These are phyloP conservation scores for Andrographis paniculata DNA, from an alignment of 305 asterid genomes.

Conservation along the genomic window DNA sequence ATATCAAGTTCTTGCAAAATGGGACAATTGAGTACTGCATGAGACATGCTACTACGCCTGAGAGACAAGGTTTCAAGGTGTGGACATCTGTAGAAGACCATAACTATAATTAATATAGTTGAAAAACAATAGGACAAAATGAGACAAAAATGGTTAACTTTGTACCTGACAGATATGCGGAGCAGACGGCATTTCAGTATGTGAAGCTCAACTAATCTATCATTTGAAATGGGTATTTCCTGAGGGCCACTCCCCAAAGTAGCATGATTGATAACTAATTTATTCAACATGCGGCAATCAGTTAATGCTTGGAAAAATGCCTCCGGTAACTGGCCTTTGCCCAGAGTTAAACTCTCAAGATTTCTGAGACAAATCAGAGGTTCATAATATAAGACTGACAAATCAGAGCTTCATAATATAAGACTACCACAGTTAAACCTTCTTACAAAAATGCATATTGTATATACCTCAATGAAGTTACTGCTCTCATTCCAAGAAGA, in stretches of 20 bases:
- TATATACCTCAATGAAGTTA: conserved; percentile 64
- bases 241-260: conserved; percentile 89
- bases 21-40: conserved; percentile 79
- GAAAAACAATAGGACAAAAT: background rate
- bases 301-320: conserved; percentile 67
- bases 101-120: conserved; percentile 7
- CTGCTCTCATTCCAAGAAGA: conserved; percentile 62
- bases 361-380: conserved; percentile 41
- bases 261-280: conserved; percentile 77
- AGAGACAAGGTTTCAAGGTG: conserved; percentile 84
- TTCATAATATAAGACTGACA: conserved; percentile 19
- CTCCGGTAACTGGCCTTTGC: conserved; percentile 86
- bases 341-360: conserved; percentile 82
- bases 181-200: conserved; percentile 89
- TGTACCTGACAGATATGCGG: conserved; percentile 82
- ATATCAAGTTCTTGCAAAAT: conserved; percentile 83
- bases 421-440: background rate
- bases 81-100: conserved; percentile 63
- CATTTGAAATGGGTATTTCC: conserved; percentile 70
- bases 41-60: conserved; percentile 98
- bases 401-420: too few relatives aligned
- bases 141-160: conserved; percentile 1
- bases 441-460: too few relatives aligned
- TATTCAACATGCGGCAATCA: conserved; percentile 70
- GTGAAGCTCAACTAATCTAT: conserved; percentile 65